Evolutionary conservation across 306 rosid species (phyloP), one percentile per base, ranked within the genome.

Genomic region (Trichosanthes cucumerina): DNA sequence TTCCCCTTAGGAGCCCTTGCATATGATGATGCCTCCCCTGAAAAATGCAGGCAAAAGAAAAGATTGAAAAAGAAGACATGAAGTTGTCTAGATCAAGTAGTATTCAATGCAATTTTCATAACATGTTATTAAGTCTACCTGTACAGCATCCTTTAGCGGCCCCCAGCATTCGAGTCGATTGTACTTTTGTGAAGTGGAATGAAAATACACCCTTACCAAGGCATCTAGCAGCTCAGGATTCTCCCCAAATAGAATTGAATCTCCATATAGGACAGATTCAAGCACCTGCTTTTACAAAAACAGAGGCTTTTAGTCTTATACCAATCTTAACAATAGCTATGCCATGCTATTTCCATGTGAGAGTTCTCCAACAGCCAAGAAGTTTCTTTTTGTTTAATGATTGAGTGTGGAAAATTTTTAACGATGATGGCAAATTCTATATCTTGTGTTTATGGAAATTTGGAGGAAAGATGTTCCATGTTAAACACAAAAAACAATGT

Each of bases 131-230:
- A 23, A 36, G 59, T 50, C 82, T 88, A 90, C 97, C 95, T 84
- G 87, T 85, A 90, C 83, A 8, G 97, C 97, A 81, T 88, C 91
- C 85, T 86, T 92, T 59, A 94, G 90, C 74, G 96, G 85, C 14
- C 98, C 98, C 97, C 98, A 94, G 85, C 90, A 88, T 88, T 94
- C 98, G 85, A 88, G 89, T 70, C 86, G 84, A 77, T 94, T 94
- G 85, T 89, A 92, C 70, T 85, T 88, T 77, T 72, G 84, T 3
- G 93, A 90, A 88, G 92, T 85, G 62, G 98, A 94, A 84, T 94
- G 98, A 72, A 94, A 94, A 77, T 90, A 94, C 46, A 94, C 89
- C 79, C 97, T 82, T 75, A 94, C 98, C 80, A 86, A 78, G 21
- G 97, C 82, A 81, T 90, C 89, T 63, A 83, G 79, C 76, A 92